A percentile compares a stretch with the other conserved stretches of the same genome.
phyloP scores from a whole-genome alignment of 2,329 filamentous ascomycete genomes.

The Dactylellina parvicollis region DNA sequence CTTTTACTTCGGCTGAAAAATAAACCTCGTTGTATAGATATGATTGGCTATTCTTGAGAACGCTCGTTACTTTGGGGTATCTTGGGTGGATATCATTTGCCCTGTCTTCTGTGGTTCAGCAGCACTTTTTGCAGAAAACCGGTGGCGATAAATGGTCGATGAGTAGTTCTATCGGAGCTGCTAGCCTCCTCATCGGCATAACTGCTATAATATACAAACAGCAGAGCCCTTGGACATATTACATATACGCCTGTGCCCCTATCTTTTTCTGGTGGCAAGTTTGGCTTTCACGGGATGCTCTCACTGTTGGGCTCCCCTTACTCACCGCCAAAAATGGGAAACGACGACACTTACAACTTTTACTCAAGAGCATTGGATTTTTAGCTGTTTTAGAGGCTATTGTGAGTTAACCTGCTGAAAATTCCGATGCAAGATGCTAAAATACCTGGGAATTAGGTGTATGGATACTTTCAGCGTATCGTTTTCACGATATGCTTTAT shows the following conservation, averaged over 20 bases:
- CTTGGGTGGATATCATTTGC: conserved; percentile 96
- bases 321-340: conserved; percentile 11
- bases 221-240: conserved; percentile 83
- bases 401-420: conserved; percentile 28
- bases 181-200: conserved; percentile 66
- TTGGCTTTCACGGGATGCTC: conserved; percentile 76
- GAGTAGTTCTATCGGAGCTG: conserved; percentile 63
- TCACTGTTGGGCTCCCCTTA: conserved; percentile 70
- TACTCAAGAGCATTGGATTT: conserved; percentile 73
- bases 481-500: conserved; percentile 84
- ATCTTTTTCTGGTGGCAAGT: conserved; percentile 97
- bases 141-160: conserved; percentile 71
- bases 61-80: conserved; percentile 88
- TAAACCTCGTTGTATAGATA: conserved; percentile 65
- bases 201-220: conserved; percentile 84
- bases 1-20: not conserved
- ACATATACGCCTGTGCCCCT: conserved; percentile 90
- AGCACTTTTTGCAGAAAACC: conserved; percentile 76
- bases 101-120: conserved; percentile 84
- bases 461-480: conserved; percentile 87
- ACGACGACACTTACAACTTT: conserved; percentile 65
- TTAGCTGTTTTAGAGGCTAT: conserved; percentile 81
- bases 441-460: conserved; percentile 51
- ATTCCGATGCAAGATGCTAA: not conserved
- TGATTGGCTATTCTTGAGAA: conserved; percentile 94